Evolutionary conservation across 495 filamentous ascomycete genomes (phyloP).

Genomic region (Daldinia decipiens): DNA sequence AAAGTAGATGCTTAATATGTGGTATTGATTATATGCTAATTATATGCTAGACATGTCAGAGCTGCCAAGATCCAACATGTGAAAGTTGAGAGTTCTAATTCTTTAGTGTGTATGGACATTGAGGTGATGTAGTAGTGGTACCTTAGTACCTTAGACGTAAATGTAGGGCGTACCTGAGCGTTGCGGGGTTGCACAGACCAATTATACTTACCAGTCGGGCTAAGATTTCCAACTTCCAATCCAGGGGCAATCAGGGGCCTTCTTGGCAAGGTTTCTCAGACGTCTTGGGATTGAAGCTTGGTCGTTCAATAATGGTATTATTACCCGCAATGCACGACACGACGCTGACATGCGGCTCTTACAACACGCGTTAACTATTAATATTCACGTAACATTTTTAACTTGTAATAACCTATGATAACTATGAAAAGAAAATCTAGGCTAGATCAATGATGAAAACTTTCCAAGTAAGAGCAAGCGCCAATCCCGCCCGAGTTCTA

Average conservation of each 20-base stretch:
- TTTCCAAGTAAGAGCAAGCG: conserved; percentile 26
- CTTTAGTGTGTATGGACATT: background rate
- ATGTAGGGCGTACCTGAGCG: conserved; percentile 1
- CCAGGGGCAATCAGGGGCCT: conserved; percentile 40
- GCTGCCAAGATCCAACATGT: background rate
- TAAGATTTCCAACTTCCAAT: conserved; percentile 20
- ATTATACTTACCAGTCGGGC: background rate
- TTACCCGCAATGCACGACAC: conserved; percentile 25
- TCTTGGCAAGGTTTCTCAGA: conserved; percentile 42
- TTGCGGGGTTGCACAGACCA: conserved; percentile 21
- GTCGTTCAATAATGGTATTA: background rate
- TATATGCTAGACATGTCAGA: background rate
- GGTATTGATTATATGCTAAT: background rate
- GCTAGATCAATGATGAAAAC: conserved; percentile 4
- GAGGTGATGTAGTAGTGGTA: too few relatives aligned
- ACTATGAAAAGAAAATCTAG: background rate
- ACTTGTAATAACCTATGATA: background rate
- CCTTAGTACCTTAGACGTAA: too few relatives aligned
- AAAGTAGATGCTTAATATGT: background rate
- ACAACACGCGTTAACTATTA: conserved; percentile 8
- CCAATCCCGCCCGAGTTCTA: conserved; percentile 22
- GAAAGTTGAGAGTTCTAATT: background rate
- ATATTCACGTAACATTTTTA: conserved; percentile 18
- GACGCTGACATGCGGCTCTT: conserved; percentile 37
- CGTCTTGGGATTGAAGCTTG: conserved; percentile 44